Conservation (phyloP, 192 early-diverging fungal species). For the Piromyces finnis region DNA sequence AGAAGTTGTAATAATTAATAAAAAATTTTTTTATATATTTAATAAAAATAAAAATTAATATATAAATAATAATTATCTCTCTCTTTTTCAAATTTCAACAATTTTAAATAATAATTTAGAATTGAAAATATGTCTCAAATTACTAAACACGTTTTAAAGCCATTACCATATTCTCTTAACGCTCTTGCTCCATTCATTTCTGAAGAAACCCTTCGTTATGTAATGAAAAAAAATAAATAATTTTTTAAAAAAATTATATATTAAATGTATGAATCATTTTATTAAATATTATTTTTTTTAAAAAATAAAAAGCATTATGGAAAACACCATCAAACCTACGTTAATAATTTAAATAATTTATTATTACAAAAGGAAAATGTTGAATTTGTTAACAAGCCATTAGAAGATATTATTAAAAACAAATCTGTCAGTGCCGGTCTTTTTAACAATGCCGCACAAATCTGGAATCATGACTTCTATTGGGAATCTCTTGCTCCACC, state of each 20-base stretch:
- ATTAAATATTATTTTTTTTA: too few relatives aligned
- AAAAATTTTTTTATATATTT: too few relatives aligned
- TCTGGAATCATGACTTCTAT: constrained; percentile 9
- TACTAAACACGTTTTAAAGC: constrained; percentile 4
- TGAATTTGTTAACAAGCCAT: neutral
- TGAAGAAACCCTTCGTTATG: constrained; percentile 3
- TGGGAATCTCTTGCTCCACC: neutral
- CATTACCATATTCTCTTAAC: constrained; percentile 5
- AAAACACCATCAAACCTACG: neutral
- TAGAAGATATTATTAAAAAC: neutral
- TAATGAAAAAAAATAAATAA: neutral
- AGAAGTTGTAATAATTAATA: too few relatives aligned
- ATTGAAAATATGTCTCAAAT: constrained; percentile 1
- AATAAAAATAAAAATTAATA: too few relatives aligned
- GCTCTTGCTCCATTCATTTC: constrained; percentile 8
- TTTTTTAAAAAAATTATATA: too few relatives aligned
- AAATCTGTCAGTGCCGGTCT: constrained; percentile 1
- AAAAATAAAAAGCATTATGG: neutral
- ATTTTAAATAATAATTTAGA: too few relatives aligned
- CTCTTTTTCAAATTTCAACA: too few relatives aligned
- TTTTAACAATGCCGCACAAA: constrained; percentile 7
- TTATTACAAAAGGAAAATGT: neutral
- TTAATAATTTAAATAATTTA: neutral
- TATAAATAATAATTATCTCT: too few relatives aligned
- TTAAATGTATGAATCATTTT: too few relatives aligned